Conservation (phyloP, 495 filamentous ascomycete species). For the Pseudoneurospora amorphoporcata region DNA sequence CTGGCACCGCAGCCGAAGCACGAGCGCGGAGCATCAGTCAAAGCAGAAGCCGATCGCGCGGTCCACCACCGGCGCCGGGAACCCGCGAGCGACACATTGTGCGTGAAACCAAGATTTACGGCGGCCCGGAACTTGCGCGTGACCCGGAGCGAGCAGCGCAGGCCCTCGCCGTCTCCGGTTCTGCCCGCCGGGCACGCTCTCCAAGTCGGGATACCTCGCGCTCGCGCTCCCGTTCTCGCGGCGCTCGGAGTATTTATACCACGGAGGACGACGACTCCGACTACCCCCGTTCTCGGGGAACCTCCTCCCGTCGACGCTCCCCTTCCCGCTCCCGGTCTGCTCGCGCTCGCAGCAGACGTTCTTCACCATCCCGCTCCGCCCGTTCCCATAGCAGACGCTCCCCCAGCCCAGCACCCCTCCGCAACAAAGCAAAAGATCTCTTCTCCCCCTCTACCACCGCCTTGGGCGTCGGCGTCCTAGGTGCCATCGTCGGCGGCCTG, state of each 20-base stretch:
- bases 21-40: not conserved
- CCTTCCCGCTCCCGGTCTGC: not conserved
- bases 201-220: not conserved
- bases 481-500: slow-evolving; percentile 35
- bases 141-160: not conserved
- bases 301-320: not conserved
- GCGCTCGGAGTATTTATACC: not conserved
- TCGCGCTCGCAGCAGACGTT: not conserved
- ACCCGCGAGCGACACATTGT: not conserved
- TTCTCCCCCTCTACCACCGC: slow-evolving; percentile 31
- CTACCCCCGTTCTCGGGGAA: not conserved
- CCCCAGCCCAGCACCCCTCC: not conserved
- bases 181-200: not conserved
- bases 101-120: not conserved
- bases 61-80: not conserved
- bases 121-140: not conserved
- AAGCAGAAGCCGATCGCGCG: not conserved
- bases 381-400: not conserved
- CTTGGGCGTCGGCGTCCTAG: slow-evolving; percentile 32
- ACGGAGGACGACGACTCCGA: not conserved
- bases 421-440: not conserved
- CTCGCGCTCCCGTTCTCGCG: not conserved
- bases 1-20: not conserved
- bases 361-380: not conserved
- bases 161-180: not conserved